Conservation (phyloP, 345 rosid genomes). For the Pistacia integerrima region DNA sequence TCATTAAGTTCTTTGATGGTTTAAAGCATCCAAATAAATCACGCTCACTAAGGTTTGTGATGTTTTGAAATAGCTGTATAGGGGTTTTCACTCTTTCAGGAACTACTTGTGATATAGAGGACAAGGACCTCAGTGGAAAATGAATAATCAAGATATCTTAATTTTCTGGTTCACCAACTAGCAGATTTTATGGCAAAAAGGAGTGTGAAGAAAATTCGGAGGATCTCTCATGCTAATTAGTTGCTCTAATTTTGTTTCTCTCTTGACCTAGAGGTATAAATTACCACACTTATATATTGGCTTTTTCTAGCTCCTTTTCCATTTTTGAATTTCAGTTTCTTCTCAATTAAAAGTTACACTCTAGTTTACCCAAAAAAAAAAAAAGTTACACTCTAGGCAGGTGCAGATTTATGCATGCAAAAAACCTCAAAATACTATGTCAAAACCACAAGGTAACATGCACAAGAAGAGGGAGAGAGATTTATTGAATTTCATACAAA, state of each 20-base stretch:
- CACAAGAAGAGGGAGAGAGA: neutral
- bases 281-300: neutral
- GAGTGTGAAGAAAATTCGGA: neutral
- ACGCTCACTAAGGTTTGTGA: neutral
- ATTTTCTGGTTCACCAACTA: conserved; percentile 2
- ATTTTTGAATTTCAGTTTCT: neutral
- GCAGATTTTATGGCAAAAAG: conserved; percentile 3
- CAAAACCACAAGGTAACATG: neutral
- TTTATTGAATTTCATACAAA: neutral
- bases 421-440: neutral
- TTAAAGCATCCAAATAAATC: neutral
- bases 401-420: neutral
- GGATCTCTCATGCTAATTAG: neutral
- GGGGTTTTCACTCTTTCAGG: neutral
- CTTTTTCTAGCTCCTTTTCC: neutral
- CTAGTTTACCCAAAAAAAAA: too few species aligned
- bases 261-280: neutral
- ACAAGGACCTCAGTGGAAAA: neutral
- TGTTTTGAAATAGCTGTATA: neutral
- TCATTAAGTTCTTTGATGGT: neutral
- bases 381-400: neutral
- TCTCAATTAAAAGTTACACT: neutral
- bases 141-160: neutral
- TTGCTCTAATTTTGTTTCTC: neutral
- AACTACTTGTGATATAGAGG: neutral